These are phyloP conservation scores for Gryganskiella cystojenkinii DNA, from an alignment of 192 early-diverging fungal species.

Conservation along the genomic window DNA sequence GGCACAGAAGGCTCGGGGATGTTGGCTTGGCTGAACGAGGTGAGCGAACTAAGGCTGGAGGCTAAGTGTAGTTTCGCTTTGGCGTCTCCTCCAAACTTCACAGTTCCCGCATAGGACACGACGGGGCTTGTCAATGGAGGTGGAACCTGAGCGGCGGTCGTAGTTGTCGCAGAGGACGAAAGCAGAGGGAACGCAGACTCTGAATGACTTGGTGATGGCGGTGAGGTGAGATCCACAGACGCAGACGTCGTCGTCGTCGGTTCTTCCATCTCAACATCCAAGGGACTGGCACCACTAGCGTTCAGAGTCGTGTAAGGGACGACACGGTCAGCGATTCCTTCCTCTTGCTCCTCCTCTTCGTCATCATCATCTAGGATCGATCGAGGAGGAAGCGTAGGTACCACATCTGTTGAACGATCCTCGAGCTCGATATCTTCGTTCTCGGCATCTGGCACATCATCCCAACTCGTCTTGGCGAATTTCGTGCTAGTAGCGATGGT, in stretches of 20 bases:
- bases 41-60: conserved; percentile 23
- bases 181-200: conserved; percentile 14
- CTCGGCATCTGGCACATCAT: conserved; percentile 17
- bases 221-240: no score
- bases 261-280: conserved; percentile 43
- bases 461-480: background rate
- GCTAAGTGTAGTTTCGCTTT: conserved; percentile 8
- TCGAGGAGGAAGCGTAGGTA: background rate
- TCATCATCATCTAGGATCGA: conserved; percentile 7
- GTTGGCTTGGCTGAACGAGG: conserved; percentile 43
- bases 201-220: background rate
- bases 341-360: conserved; percentile 36
- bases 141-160: conserved; percentile 8
- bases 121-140: no score
- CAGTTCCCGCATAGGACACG: conserved; percentile 34
- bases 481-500: conserved; percentile 7
- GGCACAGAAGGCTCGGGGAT: conserved; percentile 33
- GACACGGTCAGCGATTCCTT: conserved; percentile 10
- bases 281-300: conserved; percentile 24
- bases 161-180: background rate
- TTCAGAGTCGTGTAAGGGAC: conserved; percentile 13
- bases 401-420: background rate
- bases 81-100: conserved; percentile 25
- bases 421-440: conserved; percentile 8
- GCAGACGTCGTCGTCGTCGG: background rate